phyloP scores from a whole-genome alignment of 257 asterid species.

The Coffea eugenioides region DNA sequence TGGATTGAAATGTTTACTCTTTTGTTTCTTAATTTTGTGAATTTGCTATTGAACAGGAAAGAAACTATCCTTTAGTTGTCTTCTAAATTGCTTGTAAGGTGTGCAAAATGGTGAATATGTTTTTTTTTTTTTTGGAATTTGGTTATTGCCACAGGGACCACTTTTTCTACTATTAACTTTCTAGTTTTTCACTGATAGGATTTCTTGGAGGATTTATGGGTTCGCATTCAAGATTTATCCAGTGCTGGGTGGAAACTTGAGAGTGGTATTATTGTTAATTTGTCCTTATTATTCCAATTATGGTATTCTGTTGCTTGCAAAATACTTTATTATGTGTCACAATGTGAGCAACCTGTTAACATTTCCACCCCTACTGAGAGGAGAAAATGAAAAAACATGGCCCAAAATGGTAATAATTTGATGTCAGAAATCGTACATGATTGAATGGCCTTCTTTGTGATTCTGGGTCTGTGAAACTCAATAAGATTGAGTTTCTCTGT shows the following conservation, averaged over 20 bases:
- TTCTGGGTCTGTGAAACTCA: not conserved
- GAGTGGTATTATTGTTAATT: slow-evolving; percentile 59
- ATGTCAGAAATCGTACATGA: not conserved
- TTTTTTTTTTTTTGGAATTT: not conserved
- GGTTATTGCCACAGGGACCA: not conserved
- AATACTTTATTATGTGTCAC: not conserved
- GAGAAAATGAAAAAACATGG: not conserved
- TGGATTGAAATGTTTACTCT: not conserved
- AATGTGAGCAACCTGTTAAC: not conserved
- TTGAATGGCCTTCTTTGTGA: not conserved
- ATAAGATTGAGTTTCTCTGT: not conserved
- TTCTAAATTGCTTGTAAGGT: not conserved
- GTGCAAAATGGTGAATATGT: not conserved
- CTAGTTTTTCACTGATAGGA: slow-evolving; percentile 48
- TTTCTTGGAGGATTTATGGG: slow-evolving; percentile 91
- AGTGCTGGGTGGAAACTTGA: slow-evolving; percentile 93
- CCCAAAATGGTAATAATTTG: not conserved
- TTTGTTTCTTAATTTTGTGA: not conserved
- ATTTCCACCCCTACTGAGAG: not conserved
- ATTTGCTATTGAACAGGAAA: not conserved
- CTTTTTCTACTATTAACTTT: slow-evolving; percentile 13
- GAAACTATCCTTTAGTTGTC: not conserved
- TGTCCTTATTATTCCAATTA: not conserved
- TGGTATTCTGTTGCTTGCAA: not conserved
- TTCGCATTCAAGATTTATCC: slow-evolving; percentile 83